Evolutionary conservation across 805 yeast species (phyloP).

Genomic region (Zygosaccharomyces siamensis): DNA sequence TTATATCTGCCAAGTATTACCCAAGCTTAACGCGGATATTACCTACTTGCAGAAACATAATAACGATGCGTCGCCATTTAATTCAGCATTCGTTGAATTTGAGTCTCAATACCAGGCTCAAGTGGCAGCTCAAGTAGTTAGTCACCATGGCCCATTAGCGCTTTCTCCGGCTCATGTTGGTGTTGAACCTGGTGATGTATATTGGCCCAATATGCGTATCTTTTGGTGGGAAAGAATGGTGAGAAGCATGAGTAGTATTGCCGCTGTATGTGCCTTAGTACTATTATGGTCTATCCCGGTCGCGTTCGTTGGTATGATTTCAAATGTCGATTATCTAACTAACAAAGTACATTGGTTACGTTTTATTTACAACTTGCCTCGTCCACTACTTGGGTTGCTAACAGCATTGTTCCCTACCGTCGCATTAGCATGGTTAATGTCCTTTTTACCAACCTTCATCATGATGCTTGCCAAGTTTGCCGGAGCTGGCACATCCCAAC

Average conservation of each 20-base stretch:
- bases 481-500: conserved; percentile 55
- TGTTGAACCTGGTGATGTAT: conserved; percentile 55
- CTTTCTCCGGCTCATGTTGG: conserved; percentile 60
- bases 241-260: conserved; percentile 48
- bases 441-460: conserved; percentile 59
- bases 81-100: conserved; percentile 75
- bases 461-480: conserved; percentile 56
- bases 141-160: conserved; percentile 62
- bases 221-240: conserved; percentile 74
- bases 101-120: conserved; percentile 73
- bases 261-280: conserved; percentile 52
- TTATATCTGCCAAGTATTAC: conserved; percentile 52
- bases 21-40: conserved; percentile 53
- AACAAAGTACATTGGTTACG: conserved; percentile 49
- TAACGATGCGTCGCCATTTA: conserved; percentile 54
- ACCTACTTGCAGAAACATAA: conserved; percentile 49
- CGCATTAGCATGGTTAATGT: conserved; percentile 60
- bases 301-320: conserved; percentile 70
- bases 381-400: conserved; percentile 51
- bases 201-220: conserved; percentile 70
- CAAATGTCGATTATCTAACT: conserved; percentile 60
- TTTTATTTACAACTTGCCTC: conserved; percentile 55
- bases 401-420: conserved; percentile 68
- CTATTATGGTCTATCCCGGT: conserved; percentile 74
- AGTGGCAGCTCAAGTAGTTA: conserved; percentile 57